Conservation (phyloP, 2,329 filamentous ascomycete species). For the Coniochaeta sp. region DNA sequence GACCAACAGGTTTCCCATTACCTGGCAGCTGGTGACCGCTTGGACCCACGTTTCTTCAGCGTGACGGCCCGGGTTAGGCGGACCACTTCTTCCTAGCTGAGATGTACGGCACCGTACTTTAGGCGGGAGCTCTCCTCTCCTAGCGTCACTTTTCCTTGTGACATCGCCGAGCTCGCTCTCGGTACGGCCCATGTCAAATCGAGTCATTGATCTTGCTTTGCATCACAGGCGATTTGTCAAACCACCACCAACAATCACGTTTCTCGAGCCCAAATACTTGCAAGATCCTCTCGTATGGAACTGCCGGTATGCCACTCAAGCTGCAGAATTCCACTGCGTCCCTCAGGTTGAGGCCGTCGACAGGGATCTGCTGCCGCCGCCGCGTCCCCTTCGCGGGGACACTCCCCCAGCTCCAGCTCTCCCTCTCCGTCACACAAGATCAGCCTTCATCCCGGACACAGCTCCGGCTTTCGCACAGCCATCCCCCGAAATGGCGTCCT, state of each 20-base stretch:
- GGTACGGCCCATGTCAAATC: neutral
- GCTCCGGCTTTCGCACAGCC: slow-evolving; percentile 8
- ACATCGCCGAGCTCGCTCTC: neutral
- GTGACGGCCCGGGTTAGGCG: too few relatives aligned
- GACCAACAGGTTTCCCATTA: too few relatives aligned
- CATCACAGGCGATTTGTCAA: neutral
- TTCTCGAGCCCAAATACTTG: neutral
- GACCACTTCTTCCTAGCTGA: too few relatives aligned
- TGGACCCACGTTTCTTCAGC: neutral
- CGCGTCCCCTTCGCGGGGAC: neutral
- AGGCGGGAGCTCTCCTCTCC: neutral
- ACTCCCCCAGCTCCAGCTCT: neutral
- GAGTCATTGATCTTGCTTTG: neutral
- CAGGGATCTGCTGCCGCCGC: slow-evolving; percentile 1
- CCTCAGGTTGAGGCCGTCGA: slow-evolving; percentile 11
- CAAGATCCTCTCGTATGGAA: slow-evolving; percentile 14
- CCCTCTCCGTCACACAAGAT: neutral
- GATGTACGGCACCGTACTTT: too few relatives aligned
- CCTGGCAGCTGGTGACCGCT: neutral
- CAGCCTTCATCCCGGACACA: neutral
- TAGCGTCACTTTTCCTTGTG: neutral
- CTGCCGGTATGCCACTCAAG: slow-evolving; percentile 15
- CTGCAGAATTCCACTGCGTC: slow-evolving; percentile 16
- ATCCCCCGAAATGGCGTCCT: slow-evolving; percentile 48
- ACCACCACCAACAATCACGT: neutral